phyloP scores from a whole-genome alignment of 2,329 filamentous ascomycete genomes.

The Colletotrichum tamarilloi region DNA sequence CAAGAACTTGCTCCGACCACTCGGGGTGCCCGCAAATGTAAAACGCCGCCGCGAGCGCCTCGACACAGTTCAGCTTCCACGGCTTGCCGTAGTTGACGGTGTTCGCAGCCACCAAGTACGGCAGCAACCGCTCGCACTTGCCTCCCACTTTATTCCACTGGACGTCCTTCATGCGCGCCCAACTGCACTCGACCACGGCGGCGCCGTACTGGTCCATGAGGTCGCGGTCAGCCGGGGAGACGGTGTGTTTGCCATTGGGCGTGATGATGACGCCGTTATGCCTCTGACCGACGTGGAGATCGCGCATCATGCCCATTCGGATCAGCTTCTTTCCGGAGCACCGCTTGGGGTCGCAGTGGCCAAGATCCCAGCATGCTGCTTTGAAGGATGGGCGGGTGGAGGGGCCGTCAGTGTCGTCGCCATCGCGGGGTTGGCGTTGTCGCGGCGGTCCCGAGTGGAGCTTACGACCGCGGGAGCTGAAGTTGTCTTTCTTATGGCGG shows the following conservation, averaged over 20 bases:
- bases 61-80: conserved; percentile 94
- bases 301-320: conserved; percentile 91
- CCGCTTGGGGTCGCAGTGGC: conserved; percentile 96
- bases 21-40: conserved; percentile 91
- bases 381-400: conserved; percentile 73
- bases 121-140: conserved; percentile 89
- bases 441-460: conserved; percentile 65
- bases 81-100: conserved; percentile 97
- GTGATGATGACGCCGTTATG: conserved; percentile 93
- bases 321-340: conserved; percentile 97
- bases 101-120: conserved; percentile 96
- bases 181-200: conserved; percentile 96
- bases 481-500: conserved; percentile 93
- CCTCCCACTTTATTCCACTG: conserved; percentile 93
- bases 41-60: conserved; percentile 92
- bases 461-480: conserved; percentile 79
- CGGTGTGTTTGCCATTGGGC: conserved; percentile 87
- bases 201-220: conserved; percentile 90
- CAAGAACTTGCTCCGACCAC: conserved; percentile 87
- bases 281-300: conserved; percentile 90
- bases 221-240: conserved; percentile 85
- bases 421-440: conserved; percentile 59
- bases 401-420: conserved; percentile 42
- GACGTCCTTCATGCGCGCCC: conserved; percentile 92
- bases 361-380: conserved; percentile 97